Evolutionary conservation across 192 early-diverging fungal species (phyloP).

Genomic region (Dissophora ornata): DNA sequence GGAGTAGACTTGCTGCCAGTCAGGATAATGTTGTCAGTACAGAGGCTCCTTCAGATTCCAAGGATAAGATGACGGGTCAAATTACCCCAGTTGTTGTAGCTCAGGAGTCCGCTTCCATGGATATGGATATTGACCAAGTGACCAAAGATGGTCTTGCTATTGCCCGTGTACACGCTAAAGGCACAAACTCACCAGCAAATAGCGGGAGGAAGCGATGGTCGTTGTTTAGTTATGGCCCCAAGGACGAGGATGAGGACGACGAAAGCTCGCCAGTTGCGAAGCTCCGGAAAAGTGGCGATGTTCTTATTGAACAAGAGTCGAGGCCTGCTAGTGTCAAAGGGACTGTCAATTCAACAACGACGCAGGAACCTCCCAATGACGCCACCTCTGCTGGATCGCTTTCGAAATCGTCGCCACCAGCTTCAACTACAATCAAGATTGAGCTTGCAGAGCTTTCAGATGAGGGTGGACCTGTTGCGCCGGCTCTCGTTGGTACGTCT

Average conservation of each 20-base stretch:
- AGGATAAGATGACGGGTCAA: not conserved
- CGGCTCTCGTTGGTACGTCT: constrained; percentile 30
- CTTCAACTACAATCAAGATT: not conserved
- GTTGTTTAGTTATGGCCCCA: constrained; percentile 30
- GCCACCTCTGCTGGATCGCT: not conserved
- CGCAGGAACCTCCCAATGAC: not conserved
- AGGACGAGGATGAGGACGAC: constrained; percentile 10
- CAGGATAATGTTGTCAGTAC: constrained; percentile 9
- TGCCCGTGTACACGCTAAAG: not conserved
- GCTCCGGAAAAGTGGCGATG: constrained; percentile 32
- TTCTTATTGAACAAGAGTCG: constrained; percentile 29
- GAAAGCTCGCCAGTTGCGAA: not conserved
- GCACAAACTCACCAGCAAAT: not conserved
- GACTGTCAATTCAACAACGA: not conserved
- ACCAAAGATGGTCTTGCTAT: not conserved
- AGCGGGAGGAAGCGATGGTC: constrained; percentile 38
- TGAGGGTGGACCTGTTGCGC: constrained; percentile 2
- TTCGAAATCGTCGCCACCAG: not conserved
- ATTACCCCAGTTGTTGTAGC: not conserved
- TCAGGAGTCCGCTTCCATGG: not conserved
- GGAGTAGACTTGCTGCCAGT: constrained; percentile 16
- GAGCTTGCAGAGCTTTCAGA: constrained; percentile 2
- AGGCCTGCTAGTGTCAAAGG: constrained; percentile 16
- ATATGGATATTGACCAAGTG: not conserved
- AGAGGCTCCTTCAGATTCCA: not conserved